Conservation (phyloP, 805 yeast species). For the Kodamaea neixiangensis region DNA sequence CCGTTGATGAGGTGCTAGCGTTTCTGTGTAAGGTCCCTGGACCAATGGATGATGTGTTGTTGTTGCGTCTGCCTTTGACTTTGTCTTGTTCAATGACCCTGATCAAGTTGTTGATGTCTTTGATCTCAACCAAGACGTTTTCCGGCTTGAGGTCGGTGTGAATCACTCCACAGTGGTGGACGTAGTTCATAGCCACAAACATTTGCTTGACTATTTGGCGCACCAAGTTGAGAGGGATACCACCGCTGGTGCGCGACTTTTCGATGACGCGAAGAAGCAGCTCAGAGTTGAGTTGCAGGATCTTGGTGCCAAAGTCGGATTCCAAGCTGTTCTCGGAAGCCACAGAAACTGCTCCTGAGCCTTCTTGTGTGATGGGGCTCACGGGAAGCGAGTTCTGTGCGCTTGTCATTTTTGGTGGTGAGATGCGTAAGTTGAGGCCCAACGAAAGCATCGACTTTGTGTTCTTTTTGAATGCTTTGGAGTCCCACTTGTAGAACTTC, state of each 20-base stretch:
- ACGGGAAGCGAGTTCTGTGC: not conserved
- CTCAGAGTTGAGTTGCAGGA: constrained; percentile 18
- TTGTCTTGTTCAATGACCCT: constrained; percentile 11
- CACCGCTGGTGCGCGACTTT: constrained; percentile 47
- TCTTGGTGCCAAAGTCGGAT: constrained; percentile 9
- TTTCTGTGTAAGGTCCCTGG: constrained; percentile 3
- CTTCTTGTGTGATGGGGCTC: not conserved
- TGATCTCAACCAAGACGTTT: constrained; percentile 49
- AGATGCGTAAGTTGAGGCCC: constrained; percentile 15
- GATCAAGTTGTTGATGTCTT: constrained; percentile 55
- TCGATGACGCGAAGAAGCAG: constrained; percentile 34
- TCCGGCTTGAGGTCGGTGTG: constrained; percentile 50
- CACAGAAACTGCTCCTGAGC: constrained; percentile 3
- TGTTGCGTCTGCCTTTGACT: not conserved
- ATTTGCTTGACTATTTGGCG: constrained; percentile 60
- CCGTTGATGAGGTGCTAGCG: constrained; percentile 6
- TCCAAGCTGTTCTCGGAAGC: constrained; percentile 5
- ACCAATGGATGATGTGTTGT: not conserved
- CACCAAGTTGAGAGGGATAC: constrained; percentile 54
- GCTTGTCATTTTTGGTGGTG: constrained; percentile 2
- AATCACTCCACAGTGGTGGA: constrained; percentile 66
- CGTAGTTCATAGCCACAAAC: constrained; percentile 54
- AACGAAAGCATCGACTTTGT: constrained; percentile 25
- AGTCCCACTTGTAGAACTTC: constrained; percentile 23
- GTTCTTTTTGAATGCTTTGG: constrained; percentile 18